Evolutionary conservation across 2,329 filamentous ascomycete genomes (phyloP), one percentile per base, ranked within the genome.

Genomic region (Fusarium sp.): DNA sequence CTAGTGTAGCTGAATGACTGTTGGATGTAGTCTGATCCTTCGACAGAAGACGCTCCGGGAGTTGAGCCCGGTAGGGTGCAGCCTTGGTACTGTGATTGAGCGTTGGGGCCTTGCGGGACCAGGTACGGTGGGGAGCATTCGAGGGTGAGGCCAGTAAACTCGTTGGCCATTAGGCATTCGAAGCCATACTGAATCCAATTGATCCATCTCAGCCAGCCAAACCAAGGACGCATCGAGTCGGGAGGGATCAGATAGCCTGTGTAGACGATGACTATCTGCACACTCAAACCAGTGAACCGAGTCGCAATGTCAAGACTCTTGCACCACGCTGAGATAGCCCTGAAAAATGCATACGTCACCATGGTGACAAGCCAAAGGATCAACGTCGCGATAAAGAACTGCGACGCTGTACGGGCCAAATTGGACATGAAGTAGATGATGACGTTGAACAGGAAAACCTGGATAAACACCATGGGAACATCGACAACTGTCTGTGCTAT

Each of bases 401-500:
- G 87, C 50, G 90, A 91, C 0, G 92, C 87, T 31, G 90, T 89
- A 31, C 91, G 85, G 62, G 91, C 87, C 2, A 96, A 85, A 60
- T 92, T 90, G 0, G 91, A 89, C 91, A 96, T 92, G 82, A 95
- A 95, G 84, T 95, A 96, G 40, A 95, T 85, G 20, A 92, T 88
- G 42, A 94, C 57, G 70, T 93, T 93, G 83, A 95, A 95, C 22
- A 90, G 83, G 63, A 92, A 83, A 0, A 92, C 86, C 74, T 93
- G 93, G 9, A 87, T 64, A 14, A 94, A 84, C 71, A 95, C 90
- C 7, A 88, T 74, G 0, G 90, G 81, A 84, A 92, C 72, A 89
- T 94, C 90, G 1, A 85, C 82, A 0, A 91, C 82, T 0, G 90
- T 87, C 34, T 89, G 85, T 6, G 89, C 89, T 3, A 91, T 83